Evolutionary conservation across 331 rosid genomes (phyloP).

Genomic region (Prunus yedoensis): DNA sequence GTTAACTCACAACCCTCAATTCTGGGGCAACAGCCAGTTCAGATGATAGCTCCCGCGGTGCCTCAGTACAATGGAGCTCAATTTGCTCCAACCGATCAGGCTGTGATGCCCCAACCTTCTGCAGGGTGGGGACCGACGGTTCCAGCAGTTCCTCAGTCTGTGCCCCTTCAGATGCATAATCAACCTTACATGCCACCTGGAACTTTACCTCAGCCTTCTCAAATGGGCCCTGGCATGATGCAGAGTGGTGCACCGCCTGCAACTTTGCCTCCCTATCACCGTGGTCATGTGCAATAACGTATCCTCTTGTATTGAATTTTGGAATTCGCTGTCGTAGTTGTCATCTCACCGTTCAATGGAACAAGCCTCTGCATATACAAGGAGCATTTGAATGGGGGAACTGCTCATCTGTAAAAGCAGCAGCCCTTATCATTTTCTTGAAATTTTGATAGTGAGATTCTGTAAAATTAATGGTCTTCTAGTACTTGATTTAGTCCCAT

Average conservation of each 20-base stretch:
- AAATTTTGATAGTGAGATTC: slow-evolving; percentile 36
- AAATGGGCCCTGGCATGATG: slow-evolving; percentile 63
- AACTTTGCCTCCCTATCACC: slow-evolving; percentile 47
- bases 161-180: slow-evolving; percentile 64
- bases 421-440: background rate
- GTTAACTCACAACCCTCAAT: slow-evolving; percentile 65
- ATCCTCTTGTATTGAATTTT: background rate
- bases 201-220: slow-evolving; percentile 46
- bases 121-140: slow-evolving; percentile 66
- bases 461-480: slow-evolving; percentile 29
- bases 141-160: slow-evolving; percentile 51
- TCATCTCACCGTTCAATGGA: background rate
- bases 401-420: background rate
- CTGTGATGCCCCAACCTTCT: slow-evolving; percentile 55
- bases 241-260: slow-evolving; percentile 45
- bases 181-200: slow-evolving; percentile 68
- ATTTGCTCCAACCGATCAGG: slow-evolving; percentile 51
- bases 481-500: background rate
- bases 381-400: background rate
- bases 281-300: slow-evolving; percentile 55
- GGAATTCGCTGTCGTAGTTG: slow-evolving; percentile 2
- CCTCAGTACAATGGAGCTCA: slow-evolving; percentile 56
- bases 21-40: slow-evolving; percentile 76
- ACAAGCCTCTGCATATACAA: slow-evolving; percentile 2
- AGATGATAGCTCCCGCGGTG: slow-evolving; percentile 44